Evolutionary conservation across 2,329 filamentous ascomycete genomes (phyloP).

Genomic region (Aspergillus neoniger): DNA sequence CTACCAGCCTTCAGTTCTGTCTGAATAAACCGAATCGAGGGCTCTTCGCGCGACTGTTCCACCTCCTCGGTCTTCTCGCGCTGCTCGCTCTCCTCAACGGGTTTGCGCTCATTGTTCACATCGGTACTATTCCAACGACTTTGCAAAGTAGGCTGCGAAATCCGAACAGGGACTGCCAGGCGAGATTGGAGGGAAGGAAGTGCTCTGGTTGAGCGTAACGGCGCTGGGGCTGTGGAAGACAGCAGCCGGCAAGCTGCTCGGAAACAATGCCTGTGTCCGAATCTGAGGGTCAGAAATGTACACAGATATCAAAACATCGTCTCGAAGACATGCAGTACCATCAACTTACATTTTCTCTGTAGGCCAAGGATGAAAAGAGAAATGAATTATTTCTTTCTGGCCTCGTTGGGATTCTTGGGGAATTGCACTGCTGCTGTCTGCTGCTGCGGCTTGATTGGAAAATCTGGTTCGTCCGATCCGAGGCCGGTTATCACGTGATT

Average conservation of each 20-base stretch:
- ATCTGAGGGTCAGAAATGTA: background rate
- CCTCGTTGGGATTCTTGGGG: background rate
- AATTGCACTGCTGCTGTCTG: background rate
- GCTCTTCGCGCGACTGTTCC: background rate
- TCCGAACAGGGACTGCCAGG: constrained; percentile 42
- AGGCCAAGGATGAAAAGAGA: too few species aligned
- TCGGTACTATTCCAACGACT: constrained; percentile 30
- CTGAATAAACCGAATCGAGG: background rate
- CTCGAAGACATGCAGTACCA: background rate
- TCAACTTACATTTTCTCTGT: constrained; percentile 1
- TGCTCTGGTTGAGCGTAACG: constrained; percentile 46
- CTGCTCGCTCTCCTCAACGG: background rate
- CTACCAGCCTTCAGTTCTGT: background rate
- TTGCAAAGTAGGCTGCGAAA: constrained; percentile 44
- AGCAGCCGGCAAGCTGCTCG: constrained; percentile 59
- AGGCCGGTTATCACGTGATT: background rate
- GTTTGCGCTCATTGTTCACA: background rate
- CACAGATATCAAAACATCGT: background rate
- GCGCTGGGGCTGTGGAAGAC: constrained; percentile 47
- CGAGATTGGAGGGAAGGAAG: constrained; percentile 35
- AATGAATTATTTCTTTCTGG: background rate
- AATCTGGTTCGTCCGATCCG: background rate
- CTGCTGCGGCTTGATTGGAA: background rate
- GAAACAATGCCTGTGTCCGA: constrained; percentile 55
- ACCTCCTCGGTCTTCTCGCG: background rate